phyloP scores from a whole-genome alignment of 2,329 filamentous ascomycete species.

The Fusarium veterinarium region DNA sequence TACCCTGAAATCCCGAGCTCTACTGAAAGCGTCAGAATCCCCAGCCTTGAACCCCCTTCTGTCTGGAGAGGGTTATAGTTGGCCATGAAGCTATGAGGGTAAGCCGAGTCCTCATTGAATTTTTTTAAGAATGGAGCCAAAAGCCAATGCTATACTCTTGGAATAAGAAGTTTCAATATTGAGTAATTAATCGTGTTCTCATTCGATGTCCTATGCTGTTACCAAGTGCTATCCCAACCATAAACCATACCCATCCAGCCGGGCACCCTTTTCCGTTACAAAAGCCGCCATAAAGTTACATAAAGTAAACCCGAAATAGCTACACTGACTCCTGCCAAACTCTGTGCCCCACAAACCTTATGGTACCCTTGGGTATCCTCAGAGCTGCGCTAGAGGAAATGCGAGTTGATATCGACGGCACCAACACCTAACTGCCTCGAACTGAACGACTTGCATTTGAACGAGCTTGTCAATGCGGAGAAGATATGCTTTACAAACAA shows the following conservation, averaged over 20 bases:
- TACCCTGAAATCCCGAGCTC: background rate
- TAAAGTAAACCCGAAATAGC: slow-evolving; percentile 1
- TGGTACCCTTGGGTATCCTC: background rate
- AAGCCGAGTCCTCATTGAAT: background rate
- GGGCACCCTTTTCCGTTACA: slow-evolving; percentile 22
- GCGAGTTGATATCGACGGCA: background rate
- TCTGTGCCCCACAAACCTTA: background rate
- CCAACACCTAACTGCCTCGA: background rate
- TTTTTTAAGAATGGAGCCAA: no score
- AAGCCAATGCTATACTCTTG: no score
- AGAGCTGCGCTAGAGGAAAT: background rate
- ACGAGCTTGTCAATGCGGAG: background rate
- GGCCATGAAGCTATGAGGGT: background rate
- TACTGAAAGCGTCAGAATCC: background rate
- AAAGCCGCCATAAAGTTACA: slow-evolving; percentile 10
- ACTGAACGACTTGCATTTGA: background rate
- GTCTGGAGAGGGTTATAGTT: no score
- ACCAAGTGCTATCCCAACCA: slow-evolving; percentile 20
- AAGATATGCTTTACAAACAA: background rate
- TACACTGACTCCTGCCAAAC: background rate
- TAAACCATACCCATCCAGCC: slow-evolving; percentile 11
- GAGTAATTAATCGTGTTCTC: slow-evolving; percentile 29
- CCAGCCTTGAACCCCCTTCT: no score
- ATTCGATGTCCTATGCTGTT: slow-evolving; percentile 24
- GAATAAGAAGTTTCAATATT: background rate